Conservation (phyloP, 1,284 basidiomycete genomes). For the Gomphus bonarii region DNA sequence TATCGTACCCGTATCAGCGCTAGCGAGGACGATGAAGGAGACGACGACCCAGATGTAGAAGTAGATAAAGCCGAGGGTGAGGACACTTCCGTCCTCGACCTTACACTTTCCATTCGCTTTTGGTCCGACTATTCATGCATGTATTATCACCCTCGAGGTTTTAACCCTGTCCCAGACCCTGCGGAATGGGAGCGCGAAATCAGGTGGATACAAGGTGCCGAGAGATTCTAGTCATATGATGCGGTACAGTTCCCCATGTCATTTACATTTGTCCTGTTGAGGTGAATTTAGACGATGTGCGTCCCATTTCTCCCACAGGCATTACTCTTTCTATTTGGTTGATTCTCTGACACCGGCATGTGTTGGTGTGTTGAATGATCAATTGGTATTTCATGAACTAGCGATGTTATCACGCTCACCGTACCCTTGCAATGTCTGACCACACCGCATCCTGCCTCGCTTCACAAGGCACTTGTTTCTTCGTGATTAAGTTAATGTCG, state of each 20-base stretch:
- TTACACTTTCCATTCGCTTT: conserved; percentile 34
- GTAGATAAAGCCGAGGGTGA: conserved; percentile 4
- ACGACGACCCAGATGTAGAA: neutral
- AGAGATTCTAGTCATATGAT: conserved; percentile 42
- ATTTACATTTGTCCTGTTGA: conserved; percentile 16
- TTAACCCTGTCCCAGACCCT: conserved; percentile 51
- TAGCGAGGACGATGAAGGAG: conserved; percentile 21
- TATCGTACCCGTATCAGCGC: conserved; percentile 44
- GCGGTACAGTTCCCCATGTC: conserved; percentile 30
- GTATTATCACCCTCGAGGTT: conserved; percentile 50
- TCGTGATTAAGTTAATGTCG: conserved; percentile 10
- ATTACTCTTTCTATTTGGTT: conserved; percentile 10
- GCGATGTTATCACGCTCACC: conserved; percentile 43
- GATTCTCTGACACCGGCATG: conserved; percentile 20
- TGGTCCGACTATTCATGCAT: conserved; percentile 75
- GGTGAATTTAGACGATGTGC: conserved; percentile 35
- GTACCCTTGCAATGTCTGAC: conserved; percentile 45
- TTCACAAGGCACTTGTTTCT: conserved; percentile 9
- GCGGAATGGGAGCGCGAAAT: conserved; percentile 43
- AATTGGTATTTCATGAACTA: conserved; percentile 42
- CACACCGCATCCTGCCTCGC: conserved; percentile 23
- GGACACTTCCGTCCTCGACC: conserved; percentile 13
- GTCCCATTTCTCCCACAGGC: conserved; percentile 12
- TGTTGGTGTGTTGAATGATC: conserved; percentile 45
- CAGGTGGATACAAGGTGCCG: conserved; percentile 46